These are phyloP conservation scores for Emericellopsis atlantica DNA, from an alignment of 2,329 filamentous ascomycete genomes.

Conservation along the genomic window DNA sequence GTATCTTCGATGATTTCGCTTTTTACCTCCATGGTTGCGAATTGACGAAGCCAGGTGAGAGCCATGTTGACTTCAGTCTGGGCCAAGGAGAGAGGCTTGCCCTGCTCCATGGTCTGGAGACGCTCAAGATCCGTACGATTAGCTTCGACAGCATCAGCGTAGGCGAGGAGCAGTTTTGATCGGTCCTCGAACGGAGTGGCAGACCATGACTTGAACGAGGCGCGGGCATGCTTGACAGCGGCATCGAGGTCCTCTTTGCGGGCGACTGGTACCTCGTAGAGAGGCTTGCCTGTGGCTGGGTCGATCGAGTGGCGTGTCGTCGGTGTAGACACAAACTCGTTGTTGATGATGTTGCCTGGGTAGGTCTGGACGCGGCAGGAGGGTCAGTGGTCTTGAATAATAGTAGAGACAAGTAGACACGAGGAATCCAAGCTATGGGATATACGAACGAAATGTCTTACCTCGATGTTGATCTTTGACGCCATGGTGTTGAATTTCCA, in stretches of 20 bases:
- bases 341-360: constrained; percentile 3
- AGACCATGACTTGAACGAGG: constrained; percentile 2
- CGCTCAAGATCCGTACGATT: not conserved
- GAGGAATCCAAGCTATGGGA: not conserved
- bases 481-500: not conserved
- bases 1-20: constrained; percentile 15
- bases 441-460: not conserved
- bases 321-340: constrained; percentile 1
- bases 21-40: constrained; percentile 12
- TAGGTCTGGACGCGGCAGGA: not conserved
- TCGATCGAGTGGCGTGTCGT: constrained; percentile 3
- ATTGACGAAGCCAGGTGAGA: constrained; percentile 11
- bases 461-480: not conserved
- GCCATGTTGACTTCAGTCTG: not conserved
- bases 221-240: constrained; percentile 1
- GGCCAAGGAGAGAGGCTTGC: constrained; percentile 1
- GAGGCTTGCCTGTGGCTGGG: constrained; percentile 1
- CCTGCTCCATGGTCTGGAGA: constrained; percentile 2
- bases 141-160: constrained; percentile 2
- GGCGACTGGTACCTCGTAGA: constrained; percentile 2
- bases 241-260: constrained; percentile 2
- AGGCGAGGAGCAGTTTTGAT: not conserved
- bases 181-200: constrained; percentile 1
- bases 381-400: not conserved
- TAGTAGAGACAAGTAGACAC: no score